Conservation (phyloP, 2,329 filamentous ascomycete genomes). For the Fusarium brachygibbosum region DNA sequence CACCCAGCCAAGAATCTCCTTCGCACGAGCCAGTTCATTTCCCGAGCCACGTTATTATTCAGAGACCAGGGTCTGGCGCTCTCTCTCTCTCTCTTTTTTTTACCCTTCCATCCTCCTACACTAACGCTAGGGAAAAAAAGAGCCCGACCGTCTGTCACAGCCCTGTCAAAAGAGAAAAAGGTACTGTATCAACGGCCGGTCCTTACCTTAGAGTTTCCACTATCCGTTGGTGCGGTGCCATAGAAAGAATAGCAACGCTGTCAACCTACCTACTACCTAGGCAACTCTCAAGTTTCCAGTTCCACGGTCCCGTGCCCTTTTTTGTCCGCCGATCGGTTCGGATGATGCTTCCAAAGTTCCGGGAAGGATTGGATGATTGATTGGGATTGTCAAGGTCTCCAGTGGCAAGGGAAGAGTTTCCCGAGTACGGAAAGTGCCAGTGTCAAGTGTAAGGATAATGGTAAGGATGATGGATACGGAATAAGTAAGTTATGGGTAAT, state of each 20-base stretch:
- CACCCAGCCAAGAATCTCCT: constrained; percentile 37
- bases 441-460: constrained; percentile 6
- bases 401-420: constrained; percentile 32
- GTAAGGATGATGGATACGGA: constrained; percentile 3
- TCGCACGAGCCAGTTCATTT: constrained; percentile 44
- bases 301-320: constrained; percentile 42
- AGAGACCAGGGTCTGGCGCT: constrained; percentile 1
- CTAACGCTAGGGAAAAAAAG: constrained; percentile 13
- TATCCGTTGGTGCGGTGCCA: constrained; percentile 29
- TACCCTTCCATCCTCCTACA: background rate
- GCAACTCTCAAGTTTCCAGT: constrained; percentile 23
- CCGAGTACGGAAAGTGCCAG: constrained; percentile 26
- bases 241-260: constrained; percentile 9
- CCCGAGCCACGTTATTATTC: constrained; percentile 39
- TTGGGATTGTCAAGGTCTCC: constrained; percentile 26
- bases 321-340: constrained; percentile 45
- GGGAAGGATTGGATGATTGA: constrained; percentile 19
- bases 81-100: background rate
- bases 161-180: constrained; percentile 32
- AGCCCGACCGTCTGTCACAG: constrained; percentile 40
- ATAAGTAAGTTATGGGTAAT: constrained; percentile 8
- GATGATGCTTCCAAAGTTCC: constrained; percentile 42
- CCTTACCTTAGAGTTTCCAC: constrained; percentile 36
- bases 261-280: background rate
- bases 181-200: background rate